Percentiles rank a stretch among this genome's conserved stretches.
These are phyloP conservation scores for Byssochlamys sp. DNA, from an alignment of 2,329 filamentous ascomycete genomes.

Conservation along the genomic window DNA sequence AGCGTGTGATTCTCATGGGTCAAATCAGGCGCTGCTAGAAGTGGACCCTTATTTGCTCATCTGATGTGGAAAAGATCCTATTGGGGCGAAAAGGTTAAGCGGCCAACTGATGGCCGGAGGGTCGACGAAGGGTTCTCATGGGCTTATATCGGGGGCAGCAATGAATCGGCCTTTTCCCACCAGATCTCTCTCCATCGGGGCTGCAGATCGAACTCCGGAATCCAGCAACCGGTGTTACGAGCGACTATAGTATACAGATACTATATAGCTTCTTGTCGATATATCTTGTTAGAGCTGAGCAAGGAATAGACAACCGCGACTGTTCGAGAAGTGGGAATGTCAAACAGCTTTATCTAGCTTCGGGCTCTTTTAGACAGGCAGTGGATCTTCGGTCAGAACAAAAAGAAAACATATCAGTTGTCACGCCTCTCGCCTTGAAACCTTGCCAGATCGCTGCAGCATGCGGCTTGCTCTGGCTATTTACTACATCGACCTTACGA, in stretches of 20 bases:
- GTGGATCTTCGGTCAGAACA: conserved; percentile 24
- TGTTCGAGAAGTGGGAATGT: conserved; percentile 25
- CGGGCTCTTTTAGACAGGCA: conserved; percentile 62
- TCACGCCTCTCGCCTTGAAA: conserved; percentile 17
- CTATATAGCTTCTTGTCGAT: conserved; percentile 59
- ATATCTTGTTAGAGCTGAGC: conserved; percentile 59
- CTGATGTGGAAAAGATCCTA: background rate
- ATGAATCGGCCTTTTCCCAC: conserved; percentile 6
- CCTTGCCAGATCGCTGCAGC: conserved; percentile 16
- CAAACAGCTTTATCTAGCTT: conserved; percentile 57
- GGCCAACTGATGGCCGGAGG: background rate
- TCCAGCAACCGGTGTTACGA: conserved; percentile 26
- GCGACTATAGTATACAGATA: conserved; percentile 40
- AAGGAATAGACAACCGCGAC: conserved; percentile 38
- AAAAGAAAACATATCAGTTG: conserved; percentile 26
- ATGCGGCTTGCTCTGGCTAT: conserved; percentile 15
- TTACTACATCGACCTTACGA: conserved; percentile 13
- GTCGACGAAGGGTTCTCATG: background rate
- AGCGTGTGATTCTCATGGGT: background rate
- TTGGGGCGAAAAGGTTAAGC: background rate
- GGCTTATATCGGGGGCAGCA: conserved; percentile 3
- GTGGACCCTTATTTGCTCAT: background rate
- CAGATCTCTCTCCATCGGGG: conserved; percentile 14
- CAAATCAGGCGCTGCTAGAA: background rate
- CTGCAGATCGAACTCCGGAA: conserved; percentile 17